phyloP scores from a whole-genome alignment of 306 rosid genomes.

The Vigna trinervia region DNA sequence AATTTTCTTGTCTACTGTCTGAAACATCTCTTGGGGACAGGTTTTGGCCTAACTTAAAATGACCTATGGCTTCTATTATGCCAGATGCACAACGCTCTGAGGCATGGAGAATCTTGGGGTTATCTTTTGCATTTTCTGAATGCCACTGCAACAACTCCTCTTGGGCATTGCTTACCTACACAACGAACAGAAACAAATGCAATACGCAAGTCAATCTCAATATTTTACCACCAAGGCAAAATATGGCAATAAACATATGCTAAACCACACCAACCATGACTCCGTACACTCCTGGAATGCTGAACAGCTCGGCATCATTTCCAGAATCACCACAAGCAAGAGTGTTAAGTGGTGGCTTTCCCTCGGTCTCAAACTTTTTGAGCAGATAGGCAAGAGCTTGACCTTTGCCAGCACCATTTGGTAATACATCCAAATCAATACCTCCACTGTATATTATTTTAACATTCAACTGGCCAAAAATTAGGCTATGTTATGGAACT shows the following conservation, averaged over 20 bases:
- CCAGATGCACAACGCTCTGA: constrained; percentile 96
- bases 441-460: constrained; percentile 98
- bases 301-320: constrained; percentile 96
- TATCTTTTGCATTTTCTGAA: constrained; percentile 80
- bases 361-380: constrained; percentile 74
- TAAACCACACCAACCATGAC: constrained; percentile 88
- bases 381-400: constrained; percentile 97
- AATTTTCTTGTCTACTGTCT: constrained; percentile 51
- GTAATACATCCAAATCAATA: constrained; percentile 87
- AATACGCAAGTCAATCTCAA: constrained; percentile 26
- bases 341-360: constrained; percentile 71
- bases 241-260: constrained; percentile 26
- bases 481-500: constrained; percentile 33
- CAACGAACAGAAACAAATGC: constrained; percentile 39
- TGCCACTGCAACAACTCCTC: constrained; percentile 95
- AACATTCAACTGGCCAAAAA: constrained; percentile 83
- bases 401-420: constrained; percentile 98
- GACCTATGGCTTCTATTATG: constrained; percentile 92
- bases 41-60: constrained; percentile 77
- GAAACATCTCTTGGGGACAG: constrained; percentile 75
- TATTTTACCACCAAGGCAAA: constrained; percentile 13
- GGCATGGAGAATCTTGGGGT: constrained; percentile 86
- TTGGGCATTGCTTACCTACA: constrained; percentile 96
- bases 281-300: constrained; percentile 86
- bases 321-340: constrained; percentile 99